Evolutionary conservation across 805 yeast species (phyloP).

Genomic region (Lachancea dasiensis): DNA sequence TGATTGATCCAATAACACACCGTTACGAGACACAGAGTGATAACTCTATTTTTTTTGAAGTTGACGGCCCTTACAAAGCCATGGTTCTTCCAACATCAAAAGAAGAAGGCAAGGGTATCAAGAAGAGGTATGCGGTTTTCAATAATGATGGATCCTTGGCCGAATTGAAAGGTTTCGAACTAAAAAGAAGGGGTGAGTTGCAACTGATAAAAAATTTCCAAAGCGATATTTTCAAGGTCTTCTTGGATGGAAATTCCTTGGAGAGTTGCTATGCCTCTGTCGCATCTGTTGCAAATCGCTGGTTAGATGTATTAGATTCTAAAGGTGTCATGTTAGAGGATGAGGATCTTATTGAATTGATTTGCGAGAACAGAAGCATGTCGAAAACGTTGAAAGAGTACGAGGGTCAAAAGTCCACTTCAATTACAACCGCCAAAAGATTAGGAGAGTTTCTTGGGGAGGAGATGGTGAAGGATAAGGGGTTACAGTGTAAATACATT

Average conservation of each 20-base stretch:
- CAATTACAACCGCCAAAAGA: constrained; percentile 91
- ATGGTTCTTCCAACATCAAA: constrained; percentile 96
- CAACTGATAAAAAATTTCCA: constrained; percentile 92
- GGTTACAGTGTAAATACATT: constrained; percentile 90
- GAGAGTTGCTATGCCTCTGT: constrained; percentile 83
- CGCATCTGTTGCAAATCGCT: constrained; percentile 87
- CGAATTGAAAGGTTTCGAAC: constrained; percentile 92
- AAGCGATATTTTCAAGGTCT: constrained; percentile 85
- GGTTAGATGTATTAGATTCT: constrained; percentile 90
- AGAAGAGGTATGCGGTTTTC: constrained; percentile 95
- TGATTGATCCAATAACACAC: constrained; percentile 61
- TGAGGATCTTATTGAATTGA: constrained; percentile 87
- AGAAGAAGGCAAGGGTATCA: constrained; percentile 95
- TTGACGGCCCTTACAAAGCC: constrained; percentile 97
- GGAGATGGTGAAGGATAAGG: constrained; percentile 94
- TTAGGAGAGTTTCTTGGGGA: constrained; percentile 92
- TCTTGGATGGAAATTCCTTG: constrained; percentile 76
- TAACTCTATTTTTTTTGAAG: constrained; percentile 94
- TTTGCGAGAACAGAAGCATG: constrained; percentile 96
- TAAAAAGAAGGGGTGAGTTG: constrained; percentile 94
- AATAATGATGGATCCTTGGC: constrained; percentile 91
- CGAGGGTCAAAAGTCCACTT: constrained; percentile 85
- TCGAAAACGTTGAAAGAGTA: constrained; percentile 86
- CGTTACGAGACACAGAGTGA: constrained; percentile 77
- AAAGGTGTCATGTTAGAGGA: constrained; percentile 85